Percentiles rank a stretch among this genome's conserved stretches.
Conservation (phyloP, 2,329 filamentous ascomycete species). For the Fusarium bulbicola region DNA sequence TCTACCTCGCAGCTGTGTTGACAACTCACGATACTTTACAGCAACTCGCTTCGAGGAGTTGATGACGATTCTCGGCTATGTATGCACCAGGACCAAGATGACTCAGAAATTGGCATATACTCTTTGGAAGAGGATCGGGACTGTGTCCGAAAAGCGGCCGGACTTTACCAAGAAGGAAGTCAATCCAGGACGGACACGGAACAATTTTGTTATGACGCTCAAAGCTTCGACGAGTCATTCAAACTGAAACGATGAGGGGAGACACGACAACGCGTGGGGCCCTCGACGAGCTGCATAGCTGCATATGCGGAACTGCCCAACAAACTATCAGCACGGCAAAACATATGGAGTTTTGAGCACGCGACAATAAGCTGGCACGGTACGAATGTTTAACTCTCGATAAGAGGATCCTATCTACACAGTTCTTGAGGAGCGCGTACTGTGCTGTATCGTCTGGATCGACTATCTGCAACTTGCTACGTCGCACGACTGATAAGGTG, state of each 20-base stretch:
- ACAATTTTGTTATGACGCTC: constrained; percentile 90
- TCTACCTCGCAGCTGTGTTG: constrained; percentile 85
- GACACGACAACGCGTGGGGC: constrained; percentile 25
- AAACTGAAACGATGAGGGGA: constrained; percentile 20
- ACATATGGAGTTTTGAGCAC: constrained; percentile 11
- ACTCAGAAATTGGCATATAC: constrained; percentile 89
- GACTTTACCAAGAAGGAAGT: constrained; percentile 73
- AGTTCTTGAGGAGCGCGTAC: constrained; percentile 15
- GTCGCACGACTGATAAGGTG: constrained; percentile 32
- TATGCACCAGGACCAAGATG: constrained; percentile 70
- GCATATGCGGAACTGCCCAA: constrained; percentile 43
- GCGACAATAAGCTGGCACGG: constrained; percentile 10
- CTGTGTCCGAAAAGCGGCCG: constrained; percentile 13
- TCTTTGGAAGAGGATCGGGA: constrained; percentile 71
- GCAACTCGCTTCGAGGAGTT: constrained; percentile 74
- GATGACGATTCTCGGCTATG: constrained; percentile 81
- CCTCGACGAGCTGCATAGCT: constrained; percentile 31
- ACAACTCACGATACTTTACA: constrained; percentile 90
- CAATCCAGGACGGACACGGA: constrained; percentile 77
- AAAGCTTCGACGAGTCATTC: constrained; percentile 44
- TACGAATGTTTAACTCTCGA: constrained; percentile 6
- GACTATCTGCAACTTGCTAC: constrained; percentile 20
- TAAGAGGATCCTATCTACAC: constrained; percentile 18
- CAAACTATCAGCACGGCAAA: constrained; percentile 19
- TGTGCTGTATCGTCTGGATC: constrained; percentile 19